Conservation (phyloP, 2,329 filamentous ascomycete genomes). For the Diaporthe caulivora region DNA sequence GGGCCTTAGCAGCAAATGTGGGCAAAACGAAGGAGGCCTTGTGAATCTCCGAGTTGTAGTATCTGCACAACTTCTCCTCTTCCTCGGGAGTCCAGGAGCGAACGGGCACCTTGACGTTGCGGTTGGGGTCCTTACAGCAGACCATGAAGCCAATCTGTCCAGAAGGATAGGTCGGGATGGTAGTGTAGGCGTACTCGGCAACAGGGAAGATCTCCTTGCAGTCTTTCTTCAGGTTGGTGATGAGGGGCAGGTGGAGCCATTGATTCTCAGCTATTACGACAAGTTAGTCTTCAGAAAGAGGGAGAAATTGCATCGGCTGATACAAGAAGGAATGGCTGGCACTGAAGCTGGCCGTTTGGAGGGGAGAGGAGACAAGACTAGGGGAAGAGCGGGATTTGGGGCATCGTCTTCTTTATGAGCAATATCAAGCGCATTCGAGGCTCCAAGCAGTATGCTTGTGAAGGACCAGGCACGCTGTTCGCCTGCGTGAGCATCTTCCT, state of each 20-base stretch:
- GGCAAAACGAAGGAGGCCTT: conserved; percentile 93
- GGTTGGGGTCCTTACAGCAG: conserved; percentile 92
- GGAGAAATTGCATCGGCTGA: background rate
- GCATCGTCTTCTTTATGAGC: conserved; percentile 15
- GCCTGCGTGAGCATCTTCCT: conserved; percentile 46
- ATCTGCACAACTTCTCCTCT: conserved; percentile 92
- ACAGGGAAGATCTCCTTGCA: conserved; percentile 98
- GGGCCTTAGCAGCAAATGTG: conserved; percentile 87
- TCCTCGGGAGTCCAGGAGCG: conserved; percentile 86
- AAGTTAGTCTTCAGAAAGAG: conserved; percentile 23
- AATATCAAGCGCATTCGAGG: conserved; percentile 25
- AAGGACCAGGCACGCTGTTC: conserved; percentile 49
- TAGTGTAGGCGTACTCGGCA: conserved; percentile 98
- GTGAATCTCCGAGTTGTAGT: conserved; percentile 98
- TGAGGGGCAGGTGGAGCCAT: conserved; percentile 96
- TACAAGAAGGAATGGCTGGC: background rate
- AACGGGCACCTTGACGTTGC: conserved; percentile 87
- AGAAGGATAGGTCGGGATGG: conserved; percentile 98
- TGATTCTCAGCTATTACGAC: conserved; percentile 87
- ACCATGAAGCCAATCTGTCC: conserved; percentile 99
- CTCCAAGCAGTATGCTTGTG: conserved; percentile 36
- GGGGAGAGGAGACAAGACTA: background rate
- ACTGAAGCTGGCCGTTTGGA: background rate
- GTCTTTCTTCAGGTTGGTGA: conserved; percentile 94
- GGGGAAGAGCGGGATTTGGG: background rate